phyloP scores from a whole-genome alignment of 2,329 filamentous ascomycete genomes.

The Apiospora hydei region DNA sequence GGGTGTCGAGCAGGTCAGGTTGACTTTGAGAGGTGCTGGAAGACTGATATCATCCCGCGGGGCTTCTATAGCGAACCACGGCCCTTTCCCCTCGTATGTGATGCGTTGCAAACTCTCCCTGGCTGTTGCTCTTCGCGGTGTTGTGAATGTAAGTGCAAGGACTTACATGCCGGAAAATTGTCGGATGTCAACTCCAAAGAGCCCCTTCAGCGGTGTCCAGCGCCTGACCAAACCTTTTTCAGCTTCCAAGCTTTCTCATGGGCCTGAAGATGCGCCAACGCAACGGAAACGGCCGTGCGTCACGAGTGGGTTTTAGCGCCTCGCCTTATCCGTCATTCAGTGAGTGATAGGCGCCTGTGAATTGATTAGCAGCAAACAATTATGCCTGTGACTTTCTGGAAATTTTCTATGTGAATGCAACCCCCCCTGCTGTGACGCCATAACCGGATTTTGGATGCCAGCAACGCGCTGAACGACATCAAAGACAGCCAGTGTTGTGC shows the following conservation, averaged over 20 bases:
- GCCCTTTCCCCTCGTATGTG: not conserved
- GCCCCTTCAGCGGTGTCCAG: not conserved
- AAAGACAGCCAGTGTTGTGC: not conserved
- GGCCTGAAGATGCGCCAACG: not conserved
- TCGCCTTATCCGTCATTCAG: slow-evolving; percentile 10
- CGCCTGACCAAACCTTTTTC: not conserved
- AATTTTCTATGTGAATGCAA: slow-evolving; percentile 7
- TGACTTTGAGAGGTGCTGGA: not conserved
- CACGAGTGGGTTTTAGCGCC: slow-evolving; percentile 8
- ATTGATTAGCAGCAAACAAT: not conserved
- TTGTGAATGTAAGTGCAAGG: not conserved
- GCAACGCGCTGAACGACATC: not conserved
- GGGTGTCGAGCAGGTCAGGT: not conserved
- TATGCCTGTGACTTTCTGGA: slow-evolving; percentile 14
- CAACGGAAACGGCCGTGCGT: slow-evolving; percentile 10
- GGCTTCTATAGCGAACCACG: not conserved
- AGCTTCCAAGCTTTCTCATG: not conserved
- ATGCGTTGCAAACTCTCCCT: not conserved
- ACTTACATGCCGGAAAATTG: slow-evolving; percentile 19
- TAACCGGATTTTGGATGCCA: slow-evolving; percentile 10
- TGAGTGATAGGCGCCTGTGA: not conserved
- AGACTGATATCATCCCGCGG: slow-evolving; percentile 1
- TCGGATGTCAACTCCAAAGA: slow-evolving; percentile 8
- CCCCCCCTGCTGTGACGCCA: slow-evolving; percentile 14
- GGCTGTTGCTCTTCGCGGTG: not conserved